A percentile compares a stretch with the other conserved stretches of the same genome.
phyloP scores from a whole-genome alignment of 495 filamentous ascomycete species.

The Evernia prunastri region DNA sequence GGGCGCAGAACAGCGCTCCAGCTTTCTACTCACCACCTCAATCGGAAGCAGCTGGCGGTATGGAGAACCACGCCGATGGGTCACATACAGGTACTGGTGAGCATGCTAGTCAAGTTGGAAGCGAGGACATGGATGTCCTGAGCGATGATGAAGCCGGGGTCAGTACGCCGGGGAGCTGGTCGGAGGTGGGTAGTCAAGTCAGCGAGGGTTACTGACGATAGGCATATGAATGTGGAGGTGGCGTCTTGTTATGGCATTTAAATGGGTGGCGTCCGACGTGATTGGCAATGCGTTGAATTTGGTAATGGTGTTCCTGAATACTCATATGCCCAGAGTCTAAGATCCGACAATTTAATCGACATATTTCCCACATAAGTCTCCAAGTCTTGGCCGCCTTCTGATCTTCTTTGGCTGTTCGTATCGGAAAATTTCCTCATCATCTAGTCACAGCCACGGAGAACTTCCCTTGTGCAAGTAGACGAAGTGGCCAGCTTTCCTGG shows the following conservation, averaged over 20 bases:
- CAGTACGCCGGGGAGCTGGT: slow-evolving; percentile 66
- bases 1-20: slow-evolving; percentile 27
- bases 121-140: slow-evolving; percentile 50
- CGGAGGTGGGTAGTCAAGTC: slow-evolving; percentile 67
- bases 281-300: background rate
- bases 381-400: background rate
- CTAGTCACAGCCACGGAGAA: background rate
- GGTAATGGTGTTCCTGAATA: background rate
- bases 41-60: slow-evolving; percentile 25
- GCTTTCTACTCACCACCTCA: slow-evolving; percentile 31
- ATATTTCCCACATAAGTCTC: background rate
- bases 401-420: background rate
- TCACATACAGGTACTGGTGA: slow-evolving; percentile 27
- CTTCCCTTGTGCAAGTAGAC: background rate
- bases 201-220: slow-evolving; percentile 38
- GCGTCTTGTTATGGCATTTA: background rate
- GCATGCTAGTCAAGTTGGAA: slow-evolving; percentile 23
- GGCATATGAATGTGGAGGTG: background rate
- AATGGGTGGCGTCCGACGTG: background rate
- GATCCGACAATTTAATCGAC: no score
- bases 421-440: background rate
- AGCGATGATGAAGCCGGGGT: slow-evolving; percentile 59
- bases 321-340: background rate
- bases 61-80: slow-evolving; percentile 28
- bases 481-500: background rate